Evolutionary conservation across 768 basidiomycete species (phyloP).

Genomic region (Lactarius tabidus): DNA sequence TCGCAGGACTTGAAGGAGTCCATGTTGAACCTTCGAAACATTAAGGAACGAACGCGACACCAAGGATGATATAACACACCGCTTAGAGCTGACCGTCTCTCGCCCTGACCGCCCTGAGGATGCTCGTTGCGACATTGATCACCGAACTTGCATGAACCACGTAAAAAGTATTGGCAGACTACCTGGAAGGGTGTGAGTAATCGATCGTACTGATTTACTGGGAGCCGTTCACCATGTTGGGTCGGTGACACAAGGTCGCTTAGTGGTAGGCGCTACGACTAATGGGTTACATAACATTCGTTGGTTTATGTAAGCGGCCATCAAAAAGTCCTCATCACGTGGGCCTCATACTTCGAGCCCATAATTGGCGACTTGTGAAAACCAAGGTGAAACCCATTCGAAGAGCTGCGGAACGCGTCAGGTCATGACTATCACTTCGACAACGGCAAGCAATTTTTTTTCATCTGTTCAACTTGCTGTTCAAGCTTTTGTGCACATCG

Average conservation of each 20-base stretch:
- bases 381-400: too few species aligned
- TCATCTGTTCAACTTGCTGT: too few species aligned
- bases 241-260: neutral
- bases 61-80: constrained; percentile 37
- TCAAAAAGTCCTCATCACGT: too few species aligned
- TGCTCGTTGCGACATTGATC: constrained; percentile 60
- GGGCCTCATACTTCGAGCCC: too few species aligned
- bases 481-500: too few species aligned
- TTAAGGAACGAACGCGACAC: constrained; percentile 22
- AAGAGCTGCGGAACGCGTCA: too few species aligned
- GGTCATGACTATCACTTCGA: too few species aligned
- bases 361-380: too few species aligned
- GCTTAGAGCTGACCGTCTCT: constrained; percentile 38
- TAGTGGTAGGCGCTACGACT: neutral
- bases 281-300: neutral
- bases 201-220: neutral
- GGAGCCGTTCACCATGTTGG: constrained; percentile 10
- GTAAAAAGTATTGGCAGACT: constrained; percentile 56
- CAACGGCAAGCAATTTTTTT: too few species aligned
- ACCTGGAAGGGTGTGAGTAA: constrained; percentile 33
- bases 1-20: constrained; percentile 12
- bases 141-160: constrained; percentile 62
- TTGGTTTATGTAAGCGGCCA: too few species aligned
- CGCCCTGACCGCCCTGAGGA: constrained; percentile 34
- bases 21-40: constrained; percentile 20